Evolutionary conservation across 495 filamentous ascomycete species (phyloP), one percentile per base, ranked within the genome.

Genomic region (Penicillium bialowiezense): DNA sequence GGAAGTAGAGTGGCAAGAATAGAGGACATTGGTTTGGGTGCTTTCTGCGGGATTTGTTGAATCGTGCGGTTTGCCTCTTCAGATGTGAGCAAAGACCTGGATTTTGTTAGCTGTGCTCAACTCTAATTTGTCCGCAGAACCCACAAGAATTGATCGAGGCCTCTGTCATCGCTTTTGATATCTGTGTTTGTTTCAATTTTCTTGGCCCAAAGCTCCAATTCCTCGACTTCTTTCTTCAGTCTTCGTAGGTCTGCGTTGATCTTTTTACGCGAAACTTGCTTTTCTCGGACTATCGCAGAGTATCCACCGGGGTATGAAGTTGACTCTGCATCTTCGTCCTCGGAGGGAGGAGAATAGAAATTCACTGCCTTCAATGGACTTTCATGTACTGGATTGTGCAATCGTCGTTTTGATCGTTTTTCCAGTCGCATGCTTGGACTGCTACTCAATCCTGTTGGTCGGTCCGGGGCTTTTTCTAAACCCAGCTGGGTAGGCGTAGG

Each of bases 401-500:
- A 53, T 50, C 54, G 56, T 63, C 61, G 55, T 40, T 62, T 68
- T 23, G 51, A 52, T 51, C 55, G 50, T 43, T 58, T 64, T 26
- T 56, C 61, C 44, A 63, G 59, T 47, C 66, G 66, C 33, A 60
- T 48, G 44, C 60, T 73, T 4, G 75, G 73, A 37, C 71, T 77
- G 48, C 72, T 75, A 43, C 72, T 76, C 29, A 73, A 35, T 9
- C 65, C 67, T 51, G 51, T 66, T 1, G 61, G 58, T 32, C 68
- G 68, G 36, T 67, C 66, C 1, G 65, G 67, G 5, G 66, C 69
- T 33, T 60, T 64, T 49, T 75, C 78, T 44, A 85, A 65, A 3
- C 81, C 81, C 32, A 75, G 56, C 47, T 85, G 77, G 24, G 80
- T 82, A 15, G 85, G 85, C 3, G 86, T 89, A 8, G 84, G 84